These are phyloP conservation scores for Colletotrichum tropicale DNA, from an alignment of 2,329 filamentous ascomycete genomes.

Conservation along the genomic window DNA sequence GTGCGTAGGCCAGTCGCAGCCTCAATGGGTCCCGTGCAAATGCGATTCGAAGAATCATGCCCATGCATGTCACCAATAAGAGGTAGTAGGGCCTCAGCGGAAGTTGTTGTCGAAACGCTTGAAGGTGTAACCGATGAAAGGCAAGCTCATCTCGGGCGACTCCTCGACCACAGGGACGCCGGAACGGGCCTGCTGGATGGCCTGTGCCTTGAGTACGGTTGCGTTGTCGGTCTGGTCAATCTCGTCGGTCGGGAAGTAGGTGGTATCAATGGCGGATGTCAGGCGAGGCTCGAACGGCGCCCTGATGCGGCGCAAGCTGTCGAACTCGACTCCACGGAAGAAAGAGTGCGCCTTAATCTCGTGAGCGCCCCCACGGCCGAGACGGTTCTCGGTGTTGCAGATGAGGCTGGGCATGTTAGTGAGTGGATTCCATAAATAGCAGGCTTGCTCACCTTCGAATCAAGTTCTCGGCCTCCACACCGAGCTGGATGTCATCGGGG, in stretches of 20 bases:
- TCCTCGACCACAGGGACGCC: slow-evolving; percentile 64
- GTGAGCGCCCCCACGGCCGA: slow-evolving; percentile 83
- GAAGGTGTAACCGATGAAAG: slow-evolving; percentile 96
- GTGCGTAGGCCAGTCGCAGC: neutral
- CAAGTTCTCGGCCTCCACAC: slow-evolving; percentile 86
- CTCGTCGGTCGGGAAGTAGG: slow-evolving; percentile 98
- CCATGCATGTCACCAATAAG: neutral
- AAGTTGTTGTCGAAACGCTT: slow-evolving; percentile 89
- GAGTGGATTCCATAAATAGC: neutral
- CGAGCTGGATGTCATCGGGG: slow-evolving; percentile 91
- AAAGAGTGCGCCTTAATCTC: slow-evolving; percentile 95
- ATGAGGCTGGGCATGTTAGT: slow-evolving; percentile 70
- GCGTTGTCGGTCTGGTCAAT: slow-evolving; percentile 96
- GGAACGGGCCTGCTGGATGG: slow-evolving; percentile 68
- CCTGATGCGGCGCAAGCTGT: slow-evolving; percentile 87
- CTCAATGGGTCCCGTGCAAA: neutral
- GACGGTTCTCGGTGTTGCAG: slow-evolving; percentile 90
- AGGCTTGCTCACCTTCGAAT: slow-evolving; percentile 75
- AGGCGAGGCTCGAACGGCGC: slow-evolving; percentile 96
- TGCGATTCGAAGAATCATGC: neutral
- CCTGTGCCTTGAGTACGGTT: slow-evolving; percentile 84
- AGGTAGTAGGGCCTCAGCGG: slow-evolving; percentile 41
- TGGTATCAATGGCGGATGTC: slow-evolving; percentile 91
- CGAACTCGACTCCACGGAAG: slow-evolving; percentile 96
- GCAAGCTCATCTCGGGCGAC: slow-evolving; percentile 91